Percentiles rank a stretch among this genome's conserved stretches.
Evolutionary conservation across 306 rosid genomes (phyloP).

Genomic region (Sindora glabra): DNA sequence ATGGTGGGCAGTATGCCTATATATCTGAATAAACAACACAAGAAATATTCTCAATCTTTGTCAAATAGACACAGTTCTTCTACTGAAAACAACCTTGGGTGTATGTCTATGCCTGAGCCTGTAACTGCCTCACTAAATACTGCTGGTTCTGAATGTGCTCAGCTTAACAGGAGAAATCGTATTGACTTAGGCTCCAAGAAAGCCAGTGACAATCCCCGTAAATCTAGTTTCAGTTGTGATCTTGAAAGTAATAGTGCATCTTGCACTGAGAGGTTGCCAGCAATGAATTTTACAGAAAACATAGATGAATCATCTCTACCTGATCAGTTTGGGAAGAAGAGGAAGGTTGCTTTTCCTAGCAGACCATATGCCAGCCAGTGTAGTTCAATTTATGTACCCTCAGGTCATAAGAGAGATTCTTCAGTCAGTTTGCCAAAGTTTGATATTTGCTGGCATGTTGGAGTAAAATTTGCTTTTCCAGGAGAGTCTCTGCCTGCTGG

Average conservation of each 20-base stretch:
- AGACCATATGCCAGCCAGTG: not conserved
- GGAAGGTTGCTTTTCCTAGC: not conserved
- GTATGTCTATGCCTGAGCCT: not conserved
- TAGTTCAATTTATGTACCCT: not conserved
- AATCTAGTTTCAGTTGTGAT: not conserved
- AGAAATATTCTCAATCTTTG: too few relatives aligned
- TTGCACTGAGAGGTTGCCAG: not conserved
- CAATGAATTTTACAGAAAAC: not conserved
- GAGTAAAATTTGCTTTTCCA: not conserved
- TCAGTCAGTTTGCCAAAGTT: not conserved
- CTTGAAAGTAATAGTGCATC: not conserved
- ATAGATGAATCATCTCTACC: not conserved
- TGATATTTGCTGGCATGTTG: conserved; percentile 32
- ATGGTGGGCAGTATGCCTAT: conserved; percentile 2
- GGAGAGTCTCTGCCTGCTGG: not conserved
- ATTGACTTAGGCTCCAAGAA: not conserved
- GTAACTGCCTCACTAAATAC: not conserved
- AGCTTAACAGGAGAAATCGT: not conserved
- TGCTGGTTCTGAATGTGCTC: not conserved
- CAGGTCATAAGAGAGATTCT: not conserved
- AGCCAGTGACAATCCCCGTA: not conserved
- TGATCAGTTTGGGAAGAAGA: conserved; percentile 17
- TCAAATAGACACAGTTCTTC: not conserved
- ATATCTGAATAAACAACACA: not conserved
- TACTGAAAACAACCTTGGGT: not conserved